Evolutionary conservation across 2,329 filamentous ascomycete genomes (phyloP).

Genomic region (Myriosclerotinia duriaeana): DNA sequence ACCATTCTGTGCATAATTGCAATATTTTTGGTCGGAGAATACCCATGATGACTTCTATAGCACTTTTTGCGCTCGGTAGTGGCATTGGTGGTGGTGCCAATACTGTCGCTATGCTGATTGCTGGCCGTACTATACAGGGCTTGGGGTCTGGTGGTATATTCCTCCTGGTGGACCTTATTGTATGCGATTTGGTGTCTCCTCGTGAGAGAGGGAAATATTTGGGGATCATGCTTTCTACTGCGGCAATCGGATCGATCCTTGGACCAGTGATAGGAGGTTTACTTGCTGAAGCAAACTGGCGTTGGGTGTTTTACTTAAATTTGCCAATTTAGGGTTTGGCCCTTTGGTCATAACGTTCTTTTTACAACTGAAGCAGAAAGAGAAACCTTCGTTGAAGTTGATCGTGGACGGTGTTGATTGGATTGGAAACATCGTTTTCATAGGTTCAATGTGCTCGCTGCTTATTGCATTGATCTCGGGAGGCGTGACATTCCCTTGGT

Average conservation of each 20-base stretch:
- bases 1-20: conserved; percentile 14
- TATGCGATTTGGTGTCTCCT: conserved; percentile 5
- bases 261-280: conserved; percentile 2
- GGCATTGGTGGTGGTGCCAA: background rate
- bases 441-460: conserved; percentile 42
- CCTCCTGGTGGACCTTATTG: conserved; percentile 9
- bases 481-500: background rate
- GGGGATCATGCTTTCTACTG: background rate
- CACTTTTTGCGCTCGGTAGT: background rate
- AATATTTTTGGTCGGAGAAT: conserved; percentile 17
- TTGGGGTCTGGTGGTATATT: background rate
- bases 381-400: too few species aligned
- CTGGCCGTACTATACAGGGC: conserved; percentile 1
- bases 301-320: conserved; percentile 17
- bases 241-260: background rate
- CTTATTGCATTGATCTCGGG: conserved; percentile 42
- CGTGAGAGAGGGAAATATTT: background rate
- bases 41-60: conserved; percentile 1
- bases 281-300: conserved; percentile 4
- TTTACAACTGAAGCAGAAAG: too few species aligned
- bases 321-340: conserved; percentile 9
- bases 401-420: conserved; percentile 46
- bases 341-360: too few species aligned
- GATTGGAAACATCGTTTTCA: conserved; percentile 46
- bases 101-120: background rate